Evolutionary conservation across 2,329 filamentous ascomycete genomes (phyloP), one percentile per base, ranked within the genome.

Genomic region (Aspergillus novoparasiticus): DNA sequence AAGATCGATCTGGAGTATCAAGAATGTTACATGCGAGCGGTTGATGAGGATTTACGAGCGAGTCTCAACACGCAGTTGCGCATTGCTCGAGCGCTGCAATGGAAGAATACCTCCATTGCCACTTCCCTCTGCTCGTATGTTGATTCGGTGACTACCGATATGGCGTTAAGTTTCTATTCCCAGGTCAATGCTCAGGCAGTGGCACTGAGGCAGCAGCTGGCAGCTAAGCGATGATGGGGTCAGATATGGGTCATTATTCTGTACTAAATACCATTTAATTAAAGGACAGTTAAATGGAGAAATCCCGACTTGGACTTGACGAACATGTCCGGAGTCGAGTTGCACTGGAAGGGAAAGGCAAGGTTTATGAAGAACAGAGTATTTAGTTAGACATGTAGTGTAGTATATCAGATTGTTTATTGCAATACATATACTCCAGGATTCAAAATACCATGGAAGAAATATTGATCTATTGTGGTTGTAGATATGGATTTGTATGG

Each of bases 181-280:
- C 16, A 34, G 30, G 16, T 51, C 4, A 59, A 60, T 26, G 11
- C 57, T 2, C 61, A 60, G 12, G 61, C 51, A 16, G 57, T 57
- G 14, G 30, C 57, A 45, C 12, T 63, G n/a, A 57, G 61, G 16
- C 61, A 63, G 57, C 61, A 63, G 32, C 28, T 63, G 14, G 43
- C 51, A 21, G 61, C 43, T 51, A 60, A 10, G 58, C n/a, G 23
- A 60, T 56, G 50, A 55, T 26, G 9, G 50, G 58, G 4, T 41
- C 50, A 5, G 39, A 60, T 26, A 32, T 53, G 2, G 8, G 34
- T 5, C 48, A 48, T 46, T 39, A 28, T 23, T 50, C 58, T 21
- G 41, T 41, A 4, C 50, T 60, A 6, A 28, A 1, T 6, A 28
- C 26, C 26, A 28, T 28, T 28, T 28, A 28, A 6, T 28, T 6